Evolutionary conservation across 23 red algal species (phyloP), one percentile per base, ranked within the genome.

Genomic region (Chondrus crispus): DNA sequence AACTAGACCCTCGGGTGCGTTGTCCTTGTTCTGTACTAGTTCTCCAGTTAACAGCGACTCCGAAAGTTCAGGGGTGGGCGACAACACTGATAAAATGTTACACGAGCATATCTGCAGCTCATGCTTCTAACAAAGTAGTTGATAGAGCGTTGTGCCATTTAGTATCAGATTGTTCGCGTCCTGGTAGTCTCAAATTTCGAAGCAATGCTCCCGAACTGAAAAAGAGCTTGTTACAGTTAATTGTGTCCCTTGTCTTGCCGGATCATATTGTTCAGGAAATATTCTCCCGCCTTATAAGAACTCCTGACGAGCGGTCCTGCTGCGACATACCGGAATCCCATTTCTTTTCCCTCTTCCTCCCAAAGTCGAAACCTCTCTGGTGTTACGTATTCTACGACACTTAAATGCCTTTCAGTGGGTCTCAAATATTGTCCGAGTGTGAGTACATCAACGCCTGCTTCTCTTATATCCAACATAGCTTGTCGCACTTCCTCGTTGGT

Each of bases 281-380:
- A 98, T 68, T 98, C 97, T 5, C 97, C 97, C 24, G 97, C 97
- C 58, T 95, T 95, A 68, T 96, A 98, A 72, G 74, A 86, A 44
- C 88, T 93, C 19, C 97, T 83, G 39, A 98, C 94, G 78, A 98
- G 54, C 16, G 97, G 97, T 2, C 97, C 97, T 8, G 90, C 72
- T 19, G 97, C 94, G 28, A 98, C 97, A 71, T 98, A 98, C 18
- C 63, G 33, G 48, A 98, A 98, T 24, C 97, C 97, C 94, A 98
- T 95, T 51, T 42, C 54, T 37, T 75, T 45, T 13, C 93, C 94
- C 32, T 85, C 82, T 5, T 30, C 7, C 51, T 95, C 72, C 82
- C 90, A 96, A 53, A 74, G 50, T n/a, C 26, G 52, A 94, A 98
- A 98, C 91, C 71, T 82, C 64, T 96, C 97, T 10, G 97, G 94